Percentiles rank a stretch among this genome's conserved stretches.
phyloP scores from a whole-genome alignment of 805 yeast genomes.

The Kazachstania taianensis region DNA sequence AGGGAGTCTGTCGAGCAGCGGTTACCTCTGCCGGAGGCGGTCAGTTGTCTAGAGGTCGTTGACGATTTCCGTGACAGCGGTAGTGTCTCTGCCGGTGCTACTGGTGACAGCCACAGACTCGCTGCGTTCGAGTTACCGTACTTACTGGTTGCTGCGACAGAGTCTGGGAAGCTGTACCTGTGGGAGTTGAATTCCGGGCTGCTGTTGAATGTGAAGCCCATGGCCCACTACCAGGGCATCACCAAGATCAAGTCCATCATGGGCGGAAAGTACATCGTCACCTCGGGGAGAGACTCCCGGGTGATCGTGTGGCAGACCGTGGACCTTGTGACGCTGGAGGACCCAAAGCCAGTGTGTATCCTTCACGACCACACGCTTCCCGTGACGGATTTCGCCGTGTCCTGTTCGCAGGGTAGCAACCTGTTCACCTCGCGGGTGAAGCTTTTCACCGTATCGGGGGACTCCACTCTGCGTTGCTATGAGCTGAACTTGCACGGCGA shows the following conservation, averaged over 20 bases:
- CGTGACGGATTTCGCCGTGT: constrained; percentile 33
- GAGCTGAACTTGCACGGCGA: constrained; percentile 33
- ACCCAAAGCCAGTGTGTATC: constrained; percentile 46
- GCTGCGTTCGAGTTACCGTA: constrained; percentile 46
- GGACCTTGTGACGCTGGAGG: constrained; percentile 39
- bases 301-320: constrained; percentile 60
- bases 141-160: constrained; percentile 53
- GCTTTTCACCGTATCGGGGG: constrained; percentile 60
- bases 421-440: constrained; percentile 40
- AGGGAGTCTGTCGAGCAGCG: constrained; percentile 58
- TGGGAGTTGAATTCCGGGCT: constrained; percentile 83
- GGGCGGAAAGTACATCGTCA: constrained; percentile 56
- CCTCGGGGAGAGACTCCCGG: constrained; percentile 79
- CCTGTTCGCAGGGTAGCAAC: constrained; percentile 36
- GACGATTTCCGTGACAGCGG: constrained; percentile 10
- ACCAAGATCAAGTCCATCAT: constrained; percentile 46
- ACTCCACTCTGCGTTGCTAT: constrained; percentile 66
- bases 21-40: constrained; percentile 74
- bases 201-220: constrained; percentile 56
- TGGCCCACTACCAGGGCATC: constrained; percentile 73
- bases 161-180: constrained; percentile 60
- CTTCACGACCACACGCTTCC: constrained; percentile 49
- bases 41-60: constrained; percentile 38
- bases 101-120: constrained; percentile 10
- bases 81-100: constrained; percentile 4